Evolutionary conservation across 2,329 filamentous ascomycete species (phyloP).

Genomic region (Verticillium dahliae): DNA sequence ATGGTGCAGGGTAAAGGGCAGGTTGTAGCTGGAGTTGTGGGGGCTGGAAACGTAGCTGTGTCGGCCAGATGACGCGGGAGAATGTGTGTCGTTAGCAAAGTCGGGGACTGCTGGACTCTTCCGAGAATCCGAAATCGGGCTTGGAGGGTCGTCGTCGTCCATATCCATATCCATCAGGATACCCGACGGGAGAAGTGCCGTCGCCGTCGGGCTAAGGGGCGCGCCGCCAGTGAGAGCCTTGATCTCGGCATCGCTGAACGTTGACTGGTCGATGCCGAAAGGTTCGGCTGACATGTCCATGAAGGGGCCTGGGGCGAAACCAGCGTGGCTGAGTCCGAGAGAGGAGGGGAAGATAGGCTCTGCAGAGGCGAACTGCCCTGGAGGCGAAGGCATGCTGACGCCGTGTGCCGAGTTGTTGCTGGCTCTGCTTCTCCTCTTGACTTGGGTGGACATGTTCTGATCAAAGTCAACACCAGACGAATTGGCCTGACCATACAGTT

Average conservation of each 20-base stretch:
- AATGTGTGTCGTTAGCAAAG: constrained; percentile 45
- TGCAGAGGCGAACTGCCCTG: constrained; percentile 21
- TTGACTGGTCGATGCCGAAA: constrained; percentile 15
- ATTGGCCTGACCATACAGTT: constrained; percentile 39
- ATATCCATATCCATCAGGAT: constrained; percentile 48
- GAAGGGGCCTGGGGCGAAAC: constrained; percentile 47
- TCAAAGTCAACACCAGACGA: constrained; percentile 42
- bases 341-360: constrained; percentile 25
- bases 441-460: constrained; percentile 27
- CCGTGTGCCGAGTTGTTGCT: constrained; percentile 39
- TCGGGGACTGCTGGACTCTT: constrained; percentile 27
- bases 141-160: constrained; percentile 47
- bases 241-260: constrained; percentile 56
- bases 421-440: constrained; percentile 41
- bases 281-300: constrained; percentile 38
- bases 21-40: constrained; percentile 51
- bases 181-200: constrained; percentile 64
- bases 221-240: constrained; percentile 56
- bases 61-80: constrained; percentile 51
- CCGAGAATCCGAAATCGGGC: constrained; percentile 26
- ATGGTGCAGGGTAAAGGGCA: constrained; percentile 45
- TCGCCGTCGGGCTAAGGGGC: constrained; percentile 71
- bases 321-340: constrained; percentile 43
- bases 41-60: constrained; percentile 55
- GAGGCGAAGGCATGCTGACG: neutral